Conservation (phyloP, 1,284 basidiomycete species). For the Ustilago esculenta region DNA sequence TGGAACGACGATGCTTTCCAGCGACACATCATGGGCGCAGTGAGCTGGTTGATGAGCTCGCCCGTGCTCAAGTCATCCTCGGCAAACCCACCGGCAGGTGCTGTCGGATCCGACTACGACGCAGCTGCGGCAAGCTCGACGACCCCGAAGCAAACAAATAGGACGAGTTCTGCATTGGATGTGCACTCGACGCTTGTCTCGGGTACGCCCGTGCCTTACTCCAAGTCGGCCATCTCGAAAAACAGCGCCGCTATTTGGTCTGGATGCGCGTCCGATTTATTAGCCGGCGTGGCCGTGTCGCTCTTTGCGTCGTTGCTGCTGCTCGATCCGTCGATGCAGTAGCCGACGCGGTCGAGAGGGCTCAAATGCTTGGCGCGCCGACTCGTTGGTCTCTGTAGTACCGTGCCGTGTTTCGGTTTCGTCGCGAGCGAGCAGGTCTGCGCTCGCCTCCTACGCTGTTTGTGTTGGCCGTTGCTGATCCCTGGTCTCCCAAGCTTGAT, state of each 20-base stretch:
- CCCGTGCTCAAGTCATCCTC: slow-evolving; percentile 35
- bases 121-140: background rate
- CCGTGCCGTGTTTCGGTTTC: background rate
- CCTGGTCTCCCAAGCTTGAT: no score
- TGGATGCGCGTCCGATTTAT: no score
- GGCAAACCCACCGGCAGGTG: slow-evolving; percentile 8
- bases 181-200: slow-evolving; percentile 17
- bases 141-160: background rate
- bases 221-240: slow-evolving; percentile 26
- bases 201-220: slow-evolving; percentile 34
- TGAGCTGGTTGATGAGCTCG: slow-evolving; percentile 53
- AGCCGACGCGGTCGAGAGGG: no score
- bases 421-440: slow-evolving; percentile 14
- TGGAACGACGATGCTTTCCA: slow-evolving; percentile 50
- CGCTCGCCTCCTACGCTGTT: no score
- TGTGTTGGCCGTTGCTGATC: no score
- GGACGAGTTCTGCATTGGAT: slow-evolving; percentile 1
- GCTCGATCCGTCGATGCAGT: background rate
- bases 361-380: no score
- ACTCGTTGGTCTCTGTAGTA: background rate
- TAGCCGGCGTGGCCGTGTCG: background rate
- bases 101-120: slow-evolving; percentile 31
- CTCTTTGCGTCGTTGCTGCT: slow-evolving; percentile 1
- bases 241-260: background rate
- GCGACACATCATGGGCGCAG: slow-evolving; percentile 51